Conservation (phyloP, 2,329 filamentous ascomycete genomes). For the Arthrobotrys sinensis region DNA sequence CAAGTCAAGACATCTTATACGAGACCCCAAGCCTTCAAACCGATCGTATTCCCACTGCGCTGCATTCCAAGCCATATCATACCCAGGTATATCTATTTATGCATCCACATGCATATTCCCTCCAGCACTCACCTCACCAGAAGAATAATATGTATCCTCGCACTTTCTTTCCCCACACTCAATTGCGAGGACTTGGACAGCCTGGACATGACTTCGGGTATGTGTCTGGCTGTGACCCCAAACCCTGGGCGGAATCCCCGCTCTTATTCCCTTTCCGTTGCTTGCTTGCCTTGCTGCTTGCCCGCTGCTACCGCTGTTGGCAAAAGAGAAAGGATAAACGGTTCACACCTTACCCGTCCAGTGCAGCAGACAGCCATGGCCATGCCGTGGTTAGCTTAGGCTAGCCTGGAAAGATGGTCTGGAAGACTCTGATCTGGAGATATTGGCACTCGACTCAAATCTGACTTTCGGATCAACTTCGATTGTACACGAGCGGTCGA, state of each 20-base stretch:
- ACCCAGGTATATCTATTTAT: too few relatives aligned
- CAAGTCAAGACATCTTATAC: constrained; percentile 4
- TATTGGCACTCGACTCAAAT: not conserved
- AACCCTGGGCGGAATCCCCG: constrained; percentile 56
- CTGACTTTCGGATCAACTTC: constrained; percentile 21
- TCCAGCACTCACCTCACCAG: too few relatives aligned
- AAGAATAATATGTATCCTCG: constrained; percentile 2
- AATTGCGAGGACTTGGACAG: constrained; percentile 14
- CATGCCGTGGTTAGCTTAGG: constrained; percentile 16
- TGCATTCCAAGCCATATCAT: too few relatives aligned
- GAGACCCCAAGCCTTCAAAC: not conserved
- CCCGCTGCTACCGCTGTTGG: constrained; percentile 21
- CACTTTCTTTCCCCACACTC: constrained; percentile 25
- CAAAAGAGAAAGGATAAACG: constrained; percentile 61
- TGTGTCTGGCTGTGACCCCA: constrained; percentile 43
- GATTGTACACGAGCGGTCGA: constrained; percentile 8
- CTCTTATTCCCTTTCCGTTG: constrained; percentile 33
- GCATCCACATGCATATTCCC: too few relatives aligned
- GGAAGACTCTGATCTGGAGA: constrained; percentile 15
- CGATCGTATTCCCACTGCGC: not conserved
- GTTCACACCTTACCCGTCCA: constrained; percentile 49
- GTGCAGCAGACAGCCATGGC: constrained; percentile 3
- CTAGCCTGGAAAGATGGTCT: constrained; percentile 15
- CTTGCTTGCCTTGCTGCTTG: constrained; percentile 6
- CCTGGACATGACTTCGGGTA: constrained; percentile 39